phyloP scores from a whole-genome alignment of 2,329 filamentous ascomycete genomes.

The Helminthosporium solani region DNA sequence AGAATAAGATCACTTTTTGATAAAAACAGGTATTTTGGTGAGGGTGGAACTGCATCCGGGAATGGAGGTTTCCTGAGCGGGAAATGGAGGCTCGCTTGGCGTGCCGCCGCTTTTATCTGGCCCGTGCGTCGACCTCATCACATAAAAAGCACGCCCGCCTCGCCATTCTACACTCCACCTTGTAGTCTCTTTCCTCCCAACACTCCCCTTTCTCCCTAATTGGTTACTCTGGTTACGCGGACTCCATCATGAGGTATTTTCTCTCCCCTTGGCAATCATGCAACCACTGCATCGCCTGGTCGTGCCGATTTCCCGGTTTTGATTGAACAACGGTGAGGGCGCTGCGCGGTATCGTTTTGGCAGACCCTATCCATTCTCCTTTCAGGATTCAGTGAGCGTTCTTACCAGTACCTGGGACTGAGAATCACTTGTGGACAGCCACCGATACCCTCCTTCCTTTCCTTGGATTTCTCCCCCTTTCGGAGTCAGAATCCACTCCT shows the following conservation, averaged over 20 bases:
- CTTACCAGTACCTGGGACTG: too few relatives aligned
- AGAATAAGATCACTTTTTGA: too few relatives aligned
- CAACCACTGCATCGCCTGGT: constrained; percentile 10
- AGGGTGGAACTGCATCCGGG: constrained; percentile 19
- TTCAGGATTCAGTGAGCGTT: too few relatives aligned
- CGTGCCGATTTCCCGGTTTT: constrained; percentile 5
- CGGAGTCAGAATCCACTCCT: constrained; percentile 1
- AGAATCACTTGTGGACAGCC: too few relatives aligned
- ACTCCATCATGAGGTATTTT: constrained; percentile 17
- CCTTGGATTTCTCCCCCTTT: background rate
- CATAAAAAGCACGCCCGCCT: constrained; percentile 21
- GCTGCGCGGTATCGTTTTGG: constrained; percentile 1
- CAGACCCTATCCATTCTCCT: too few relatives aligned
- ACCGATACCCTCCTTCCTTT: too few relatives aligned
- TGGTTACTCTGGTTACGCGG: constrained; percentile 9
- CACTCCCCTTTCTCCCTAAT: constrained; percentile 9
- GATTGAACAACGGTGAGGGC: constrained; percentile 2
- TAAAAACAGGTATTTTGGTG: constrained; percentile 13
- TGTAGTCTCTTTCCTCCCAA: constrained; percentile 15
- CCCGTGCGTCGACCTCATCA: constrained; percentile 18
- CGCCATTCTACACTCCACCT: constrained; percentile 10
- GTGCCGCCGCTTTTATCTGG: constrained; percentile 23
- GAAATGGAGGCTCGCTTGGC: constrained; percentile 20
- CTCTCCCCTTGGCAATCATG: constrained; percentile 10
- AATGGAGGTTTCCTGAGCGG: constrained; percentile 18